Base-by-base conservation (phyloP, 2,329 filamentous ascomycete genomes). In the Ascosphaera acerosa region DNA sequence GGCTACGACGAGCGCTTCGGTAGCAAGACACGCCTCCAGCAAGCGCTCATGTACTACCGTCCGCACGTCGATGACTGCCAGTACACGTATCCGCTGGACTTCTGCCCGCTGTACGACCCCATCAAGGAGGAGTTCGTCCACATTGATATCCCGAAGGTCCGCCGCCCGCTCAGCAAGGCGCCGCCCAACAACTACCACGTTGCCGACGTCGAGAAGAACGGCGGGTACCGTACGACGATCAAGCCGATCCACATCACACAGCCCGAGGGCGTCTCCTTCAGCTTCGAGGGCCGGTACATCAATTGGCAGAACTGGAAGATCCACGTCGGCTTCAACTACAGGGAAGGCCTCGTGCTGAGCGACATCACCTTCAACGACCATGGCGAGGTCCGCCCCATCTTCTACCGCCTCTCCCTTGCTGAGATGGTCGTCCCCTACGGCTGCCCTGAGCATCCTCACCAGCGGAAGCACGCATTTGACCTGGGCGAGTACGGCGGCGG, bases 1-100 rank as follows among this genome's bases (percentile, higher is more conserved):
- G 82, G 82, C 30, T 90, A 80, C 47, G 82, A 92, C 43, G 77
- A 89, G 55, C 72, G 82, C 28, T 87, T 81, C 43, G 82, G 81
- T 37, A 84, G 57, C 47, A 59, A 59, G 27, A 61, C 78, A 27
- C 70, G 82, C 33, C 65, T 91, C 3, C 82, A 92, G 53, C 82
- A 92, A 54, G 82, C 80, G 2, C 59, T 92, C 33, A 90, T 91
- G 80, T 92, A 92, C 59, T 92, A 89, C 52, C 70, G 82, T 10
- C 81, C 81, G 3, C 62, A 84, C 41, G 45, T 74, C 12, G 81
- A 91, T 44, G 76, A 84, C 54, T 78, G 68, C 50, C 82, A 91
- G 54, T 92, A 92, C 52, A 74, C 76, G 23, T 91, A 73, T 46
- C 82, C 82, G 0, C 64, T 92, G 32, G 82, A 92, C 52, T 92